Evolutionary conservation across 192 early-diverging fungal genomes (phyloP).

Genomic region (Mortierella claussenii): DNA sequence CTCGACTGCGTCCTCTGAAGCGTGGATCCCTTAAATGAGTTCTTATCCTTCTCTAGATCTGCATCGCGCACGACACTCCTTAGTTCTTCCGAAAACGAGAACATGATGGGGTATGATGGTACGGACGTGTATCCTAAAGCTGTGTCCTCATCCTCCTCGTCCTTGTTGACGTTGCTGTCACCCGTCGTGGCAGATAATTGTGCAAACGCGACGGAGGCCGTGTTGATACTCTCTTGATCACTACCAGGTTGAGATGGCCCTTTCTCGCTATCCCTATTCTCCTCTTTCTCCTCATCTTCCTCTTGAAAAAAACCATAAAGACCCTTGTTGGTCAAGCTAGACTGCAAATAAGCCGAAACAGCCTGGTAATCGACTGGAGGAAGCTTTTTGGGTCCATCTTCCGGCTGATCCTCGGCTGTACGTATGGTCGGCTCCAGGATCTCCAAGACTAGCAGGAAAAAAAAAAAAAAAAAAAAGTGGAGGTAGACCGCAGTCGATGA

Average conservation of each 20-base stretch:
- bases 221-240: neutral
- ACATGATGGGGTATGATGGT: constrained; percentile 29
- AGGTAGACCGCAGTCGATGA: neutral
- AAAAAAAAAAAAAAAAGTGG: neutral
- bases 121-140: neutral
- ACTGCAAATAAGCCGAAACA: constrained; percentile 19
- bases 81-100: constrained; percentile 23
- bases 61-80: neutral
- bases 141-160: neutral
- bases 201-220: neutral
- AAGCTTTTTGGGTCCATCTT: constrained; percentile 12
- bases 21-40: neutral
- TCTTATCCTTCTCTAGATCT: neutral
- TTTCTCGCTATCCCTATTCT: too few species aligned
- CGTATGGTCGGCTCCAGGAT: constrained; percentile 12
- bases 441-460: constrained; percentile 28
- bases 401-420: constrained; percentile 13
- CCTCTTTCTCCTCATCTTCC: too few species aligned
- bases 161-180: too few species aligned
- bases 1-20: too few species aligned
- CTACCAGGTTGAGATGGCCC: too few species aligned
- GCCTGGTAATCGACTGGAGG: constrained; percentile 19
- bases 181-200: too few species aligned
- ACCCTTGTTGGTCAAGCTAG: constrained; percentile 6
- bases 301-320: constrained; percentile 22